Base-by-base conservation (phyloP, 768 basidiomycete genomes). In the Candolleomyces eurysporus region DNA sequence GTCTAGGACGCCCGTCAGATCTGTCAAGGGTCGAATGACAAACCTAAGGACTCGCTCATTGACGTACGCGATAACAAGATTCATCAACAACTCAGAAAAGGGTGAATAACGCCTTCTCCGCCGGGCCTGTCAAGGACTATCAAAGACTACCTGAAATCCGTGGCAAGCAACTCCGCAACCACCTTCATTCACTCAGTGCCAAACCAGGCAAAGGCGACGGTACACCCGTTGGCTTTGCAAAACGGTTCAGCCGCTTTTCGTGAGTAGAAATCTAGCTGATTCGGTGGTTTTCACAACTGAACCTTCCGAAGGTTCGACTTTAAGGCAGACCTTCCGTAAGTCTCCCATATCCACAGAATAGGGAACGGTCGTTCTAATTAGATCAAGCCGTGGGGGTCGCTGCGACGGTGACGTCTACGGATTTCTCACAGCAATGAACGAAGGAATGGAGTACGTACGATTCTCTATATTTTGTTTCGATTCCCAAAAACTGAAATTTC, bases 1-100 rank as follows among this genome's bases (percentile, higher is more conserved):
- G 80, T 75, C 59, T 81, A 78, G 78, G 79, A 81, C 54, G 72
- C 73, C 6, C 72, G 79, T 11, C 68, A 70, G 64, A 69, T 74
- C 45, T 75, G 76, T 55, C 70, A 68, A 10, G 66, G 69, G 19
- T 59, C 54, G 22, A 54, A 57, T 30, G 58, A 63, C 19, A 54
- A 49, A 19, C 31, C 19, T 14, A 52, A 56, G 14, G 57, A 60
- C 50, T 60, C 48, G 46, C 58, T 73, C n/a, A 68, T 72, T 59
- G 67, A 61, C 19, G 54, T 68, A 48, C 64, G 68, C 32, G 66
- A 74, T 64, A 63, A 64, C 31, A 64, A 69, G 8, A 69, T 74
- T n/a, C 80, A 81, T 59, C 68, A 68, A 1, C 69, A 71, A 16
- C 69, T 78, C 14, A 73, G 81, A 5, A 73, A 74, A 42, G 67